A percentile compares a stretch with the other conserved stretches of the same genome.
Conservation (phyloP, 2,329 filamentous ascomycete genomes). For the Ceratocystis cacaofunesta region DNA sequence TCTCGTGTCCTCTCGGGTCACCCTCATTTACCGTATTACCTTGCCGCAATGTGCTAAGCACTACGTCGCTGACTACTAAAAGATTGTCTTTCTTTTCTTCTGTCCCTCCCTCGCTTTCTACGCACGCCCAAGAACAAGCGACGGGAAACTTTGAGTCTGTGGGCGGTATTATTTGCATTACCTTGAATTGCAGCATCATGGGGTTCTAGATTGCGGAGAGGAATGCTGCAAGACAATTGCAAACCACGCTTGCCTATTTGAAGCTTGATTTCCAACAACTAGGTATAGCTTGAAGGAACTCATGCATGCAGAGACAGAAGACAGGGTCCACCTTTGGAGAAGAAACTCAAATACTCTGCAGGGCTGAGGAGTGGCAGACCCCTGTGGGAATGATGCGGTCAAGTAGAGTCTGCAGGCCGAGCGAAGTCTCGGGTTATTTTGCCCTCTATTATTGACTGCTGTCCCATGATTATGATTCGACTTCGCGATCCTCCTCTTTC, state of each 20-base stretch:
- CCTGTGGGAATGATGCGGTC: background rate
- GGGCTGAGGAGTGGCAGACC: slow-evolving; percentile 1
- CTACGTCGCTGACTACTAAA: background rate
- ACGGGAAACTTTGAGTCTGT: background rate
- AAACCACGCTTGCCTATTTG: no score
- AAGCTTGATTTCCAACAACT: no score
- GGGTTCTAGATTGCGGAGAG: no score
- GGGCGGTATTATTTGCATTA: no score
- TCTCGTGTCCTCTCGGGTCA: no score
- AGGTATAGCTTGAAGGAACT: background rate
- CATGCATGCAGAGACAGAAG: background rate
- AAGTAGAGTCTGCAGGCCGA: background rate
- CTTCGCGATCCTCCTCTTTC: background rate
- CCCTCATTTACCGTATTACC: no score
- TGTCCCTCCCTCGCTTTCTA: background rate
- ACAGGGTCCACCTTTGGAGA: background rate
- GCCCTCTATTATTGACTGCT: no score
- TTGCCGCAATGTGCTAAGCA: background rate
- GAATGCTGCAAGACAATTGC: no score
- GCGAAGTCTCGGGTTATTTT: no score
- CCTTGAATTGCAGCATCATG: no score
- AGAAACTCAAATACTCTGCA: slow-evolving; percentile 13
- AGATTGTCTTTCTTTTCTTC: background rate
- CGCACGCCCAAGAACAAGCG: background rate
- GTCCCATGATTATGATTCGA: background rate